phyloP scores from a whole-genome alignment of 2,329 filamentous ascomycete genomes.

The Ophioceras dolichostomum region DNA sequence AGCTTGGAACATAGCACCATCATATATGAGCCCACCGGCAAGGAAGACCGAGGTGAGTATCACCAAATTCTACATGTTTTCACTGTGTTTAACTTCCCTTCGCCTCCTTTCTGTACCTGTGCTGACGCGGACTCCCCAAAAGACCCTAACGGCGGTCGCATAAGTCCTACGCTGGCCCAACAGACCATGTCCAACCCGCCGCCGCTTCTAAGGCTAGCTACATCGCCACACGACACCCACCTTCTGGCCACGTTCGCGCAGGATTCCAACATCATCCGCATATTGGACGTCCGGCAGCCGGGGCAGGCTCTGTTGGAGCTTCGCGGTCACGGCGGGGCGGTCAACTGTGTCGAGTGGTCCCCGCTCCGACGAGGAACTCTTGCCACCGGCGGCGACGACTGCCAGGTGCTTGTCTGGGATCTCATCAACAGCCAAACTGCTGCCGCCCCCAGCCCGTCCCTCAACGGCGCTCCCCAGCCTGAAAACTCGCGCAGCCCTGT shows the following conservation, averaged over 20 bases:
- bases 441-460: constrained; percentile 22
- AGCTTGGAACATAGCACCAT: constrained; percentile 97
- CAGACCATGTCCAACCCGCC: constrained; percentile 68
- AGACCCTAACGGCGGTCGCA: constrained; percentile 47
- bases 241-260: constrained; percentile 90
- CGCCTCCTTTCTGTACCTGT: too few relatives aligned
- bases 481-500: constrained; percentile 56
- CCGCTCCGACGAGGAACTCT: constrained; percentile 66
- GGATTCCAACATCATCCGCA: constrained; percentile 84
- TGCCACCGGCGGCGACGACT: constrained; percentile 86
- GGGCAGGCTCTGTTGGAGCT: constrained; percentile 91
- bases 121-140: neutral
- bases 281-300: constrained; percentile 90
- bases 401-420: constrained; percentile 87
- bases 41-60: constrained; percentile 56
- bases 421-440: constrained; percentile 53
- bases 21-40: constrained; percentile 93
- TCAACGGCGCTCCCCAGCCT: constrained; percentile 35
- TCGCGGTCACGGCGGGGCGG: constrained; percentile 69
- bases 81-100: too few relatives aligned
- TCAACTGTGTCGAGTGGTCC: constrained; percentile 96
- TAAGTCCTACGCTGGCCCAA: constrained; percentile 64
- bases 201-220: constrained; percentile 68
- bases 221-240: constrained; percentile 90
- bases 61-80: too few relatives aligned